These are phyloP conservation scores for Xylogone sp. DNA, from an alignment of 2,329 filamentous ascomycete genomes.

Conservation along the genomic window DNA sequence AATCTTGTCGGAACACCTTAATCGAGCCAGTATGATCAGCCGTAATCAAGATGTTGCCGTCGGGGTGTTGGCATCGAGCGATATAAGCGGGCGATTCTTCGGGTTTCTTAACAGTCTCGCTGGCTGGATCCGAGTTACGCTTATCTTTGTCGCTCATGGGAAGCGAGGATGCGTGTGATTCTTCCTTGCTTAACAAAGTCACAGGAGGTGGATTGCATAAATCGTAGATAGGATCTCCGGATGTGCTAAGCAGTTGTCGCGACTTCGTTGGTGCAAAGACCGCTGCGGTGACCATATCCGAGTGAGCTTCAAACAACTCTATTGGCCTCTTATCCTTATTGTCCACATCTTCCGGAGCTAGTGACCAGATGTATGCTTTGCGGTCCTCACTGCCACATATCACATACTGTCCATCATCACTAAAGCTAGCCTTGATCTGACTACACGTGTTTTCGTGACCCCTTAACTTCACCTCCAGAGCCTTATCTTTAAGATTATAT, in stretches of 20 bases:
- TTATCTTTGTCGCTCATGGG: slow-evolving; percentile 16
- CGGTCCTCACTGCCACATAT: slow-evolving; percentile 92
- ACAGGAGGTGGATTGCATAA: slow-evolving; percentile 93
- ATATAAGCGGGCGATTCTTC: slow-evolving; percentile 75
- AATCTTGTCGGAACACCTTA: slow-evolving; percentile 90
- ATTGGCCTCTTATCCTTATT: slow-evolving; percentile 72
- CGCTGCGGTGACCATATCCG: slow-evolving; percentile 84
- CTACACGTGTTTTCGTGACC: slow-evolving; percentile 87
- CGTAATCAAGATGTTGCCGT: slow-evolving; percentile 88
- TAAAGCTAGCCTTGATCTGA: slow-evolving; percentile 87
- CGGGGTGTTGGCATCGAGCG: slow-evolving; percentile 68
- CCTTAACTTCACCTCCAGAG: slow-evolving; percentile 82
- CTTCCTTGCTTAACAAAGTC: slow-evolving; percentile 71
- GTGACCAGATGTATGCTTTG: slow-evolving; percentile 86
- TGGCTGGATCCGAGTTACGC: slow-evolving; percentile 18
- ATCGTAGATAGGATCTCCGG: slow-evolving; percentile 87
- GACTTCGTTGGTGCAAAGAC: slow-evolving; percentile 78
- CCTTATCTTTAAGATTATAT: slow-evolving; percentile 84
- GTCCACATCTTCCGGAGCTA: slow-evolving; percentile 48
- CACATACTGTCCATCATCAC: slow-evolving; percentile 80
- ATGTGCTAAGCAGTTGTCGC: slow-evolving; percentile 71
- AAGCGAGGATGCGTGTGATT: slow-evolving; percentile 50
- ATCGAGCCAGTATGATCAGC: slow-evolving; percentile 85
- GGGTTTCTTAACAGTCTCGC: slow-evolving; percentile 37
- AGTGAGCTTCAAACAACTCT: slow-evolving; percentile 89